phyloP scores from a whole-genome alignment of 305 asterid species.

The Petunia hybrid region DNA sequence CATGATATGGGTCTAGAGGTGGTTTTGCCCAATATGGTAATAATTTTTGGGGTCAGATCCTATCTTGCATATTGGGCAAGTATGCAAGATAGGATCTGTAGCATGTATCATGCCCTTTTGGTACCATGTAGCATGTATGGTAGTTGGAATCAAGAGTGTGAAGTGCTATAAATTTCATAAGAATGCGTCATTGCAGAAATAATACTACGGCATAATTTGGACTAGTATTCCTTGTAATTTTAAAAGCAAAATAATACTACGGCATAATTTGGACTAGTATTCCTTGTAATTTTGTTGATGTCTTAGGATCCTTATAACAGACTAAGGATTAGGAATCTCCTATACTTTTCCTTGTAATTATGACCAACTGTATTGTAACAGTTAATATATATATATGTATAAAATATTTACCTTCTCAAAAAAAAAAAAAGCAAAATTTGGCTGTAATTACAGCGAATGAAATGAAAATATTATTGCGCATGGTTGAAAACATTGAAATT shows the following conservation, averaged over 20 bases:
- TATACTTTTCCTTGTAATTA: too few relatives aligned
- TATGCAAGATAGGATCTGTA: too few relatives aligned
- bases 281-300: not conserved
- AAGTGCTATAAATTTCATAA: not conserved
- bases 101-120: not conserved
- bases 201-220: not conserved
- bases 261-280: not conserved
- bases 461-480: not conserved
- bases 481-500: not conserved
- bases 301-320: too few relatives aligned
- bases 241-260: not conserved
- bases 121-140: not conserved
- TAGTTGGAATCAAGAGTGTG: not conserved
- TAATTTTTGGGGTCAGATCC: not conserved
- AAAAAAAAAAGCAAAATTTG: not conserved
- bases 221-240: not conserved
- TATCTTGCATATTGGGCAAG: not conserved
- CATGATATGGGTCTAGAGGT: conserved; percentile 2
- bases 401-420: too few relatives aligned
- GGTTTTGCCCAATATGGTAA: not conserved
- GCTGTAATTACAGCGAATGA: not conserved
- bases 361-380: too few relatives aligned
- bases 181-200: not conserved
- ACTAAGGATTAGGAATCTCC: too few relatives aligned
- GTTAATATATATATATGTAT: too few relatives aligned